A percentile compares a stretch with the other conserved stretches of the same genome.
Conservation (phyloP, 2,329 filamentous ascomycete genomes). For the Ceratocystis huliohia region DNA sequence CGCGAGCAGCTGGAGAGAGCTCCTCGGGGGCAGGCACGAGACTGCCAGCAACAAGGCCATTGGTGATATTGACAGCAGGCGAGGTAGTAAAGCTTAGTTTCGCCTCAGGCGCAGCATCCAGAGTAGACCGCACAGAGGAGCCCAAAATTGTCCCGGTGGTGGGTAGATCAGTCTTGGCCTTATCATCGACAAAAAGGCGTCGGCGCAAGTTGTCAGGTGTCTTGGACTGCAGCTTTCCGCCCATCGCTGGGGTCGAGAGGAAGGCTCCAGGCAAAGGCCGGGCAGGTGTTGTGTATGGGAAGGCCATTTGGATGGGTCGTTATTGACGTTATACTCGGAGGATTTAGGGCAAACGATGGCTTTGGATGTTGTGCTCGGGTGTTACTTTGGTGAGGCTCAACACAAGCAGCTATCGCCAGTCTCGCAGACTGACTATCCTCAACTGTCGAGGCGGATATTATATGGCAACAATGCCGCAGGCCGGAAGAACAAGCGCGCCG, state of each 20-base stretch:
- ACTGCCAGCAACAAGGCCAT: constrained; percentile 17
- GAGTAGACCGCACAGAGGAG: background rate
- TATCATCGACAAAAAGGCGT: constrained; percentile 36
- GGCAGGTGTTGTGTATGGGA: constrained; percentile 50
- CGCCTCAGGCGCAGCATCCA: constrained; percentile 20
- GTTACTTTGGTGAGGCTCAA: background rate
- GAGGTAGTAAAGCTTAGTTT: constrained; percentile 16
- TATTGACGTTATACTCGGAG: background rate
- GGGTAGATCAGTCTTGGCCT: background rate
- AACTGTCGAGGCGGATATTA: background rate
- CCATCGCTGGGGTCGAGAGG: constrained; percentile 57
- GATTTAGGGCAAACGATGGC: background rate
- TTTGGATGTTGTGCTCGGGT: background rate
- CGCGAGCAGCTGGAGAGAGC: constrained; percentile 61
- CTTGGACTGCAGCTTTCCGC: constrained; percentile 28
- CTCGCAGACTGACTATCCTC: background rate
- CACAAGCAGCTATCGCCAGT: no score
- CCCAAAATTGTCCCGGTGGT: background rate
- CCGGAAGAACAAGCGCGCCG: constrained; percentile 1
- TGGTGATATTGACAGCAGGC: constrained; percentile 12
- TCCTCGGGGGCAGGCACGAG: constrained; percentile 27
- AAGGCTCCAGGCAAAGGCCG: constrained; percentile 64
- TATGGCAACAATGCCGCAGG: background rate
- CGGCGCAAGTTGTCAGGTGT: constrained; percentile 37
- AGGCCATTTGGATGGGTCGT: constrained; percentile 36